Evolutionary conservation across 2,329 filamentous ascomycete species (phyloP).

Genomic region (Monosporascus cannonballus): DNA sequence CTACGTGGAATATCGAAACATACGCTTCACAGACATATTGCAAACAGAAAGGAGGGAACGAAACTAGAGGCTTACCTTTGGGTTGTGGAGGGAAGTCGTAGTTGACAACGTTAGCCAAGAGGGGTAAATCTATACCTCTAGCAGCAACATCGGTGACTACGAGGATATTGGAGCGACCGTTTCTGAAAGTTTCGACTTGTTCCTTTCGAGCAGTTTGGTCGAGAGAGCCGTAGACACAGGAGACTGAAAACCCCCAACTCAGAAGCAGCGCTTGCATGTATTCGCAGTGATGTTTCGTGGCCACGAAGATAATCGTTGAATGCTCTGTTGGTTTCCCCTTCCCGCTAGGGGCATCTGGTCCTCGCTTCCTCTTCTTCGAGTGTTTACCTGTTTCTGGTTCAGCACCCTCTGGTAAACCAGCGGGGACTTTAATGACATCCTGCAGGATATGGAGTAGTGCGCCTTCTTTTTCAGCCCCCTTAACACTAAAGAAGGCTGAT

Average conservation of each 20-base stretch:
- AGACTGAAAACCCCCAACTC: slow-evolving; percentile 78
- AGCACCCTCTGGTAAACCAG: slow-evolving; percentile 50
- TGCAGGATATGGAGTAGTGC: slow-evolving; percentile 83
- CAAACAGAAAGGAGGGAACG: not conserved
- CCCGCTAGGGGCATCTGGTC: slow-evolving; percentile 43
- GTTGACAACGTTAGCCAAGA: slow-evolving; percentile 96
- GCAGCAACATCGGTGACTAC: slow-evolving; percentile 97
- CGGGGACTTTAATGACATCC: slow-evolving; percentile 88
- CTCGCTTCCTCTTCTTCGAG: slow-evolving; percentile 69
- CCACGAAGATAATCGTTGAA: slow-evolving; percentile 90
- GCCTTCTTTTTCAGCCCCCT: slow-evolving; percentile 89
- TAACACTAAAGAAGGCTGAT: slow-evolving; percentile 90
- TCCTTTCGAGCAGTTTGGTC: slow-evolving; percentile 91
- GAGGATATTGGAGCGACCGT: slow-evolving; percentile 78
- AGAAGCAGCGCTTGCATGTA: slow-evolving; percentile 80
- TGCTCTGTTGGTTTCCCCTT: slow-evolving; percentile 75
- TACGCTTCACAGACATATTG: too few species aligned
- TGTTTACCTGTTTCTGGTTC: slow-evolving; percentile 37
- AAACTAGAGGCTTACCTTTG: slow-evolving; percentile 44
- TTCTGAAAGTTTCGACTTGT: slow-evolving; percentile 85
- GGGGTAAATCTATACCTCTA: slow-evolving; percentile 93
- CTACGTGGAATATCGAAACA: not conserved
- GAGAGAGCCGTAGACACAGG: slow-evolving; percentile 89
- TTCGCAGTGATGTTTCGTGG: slow-evolving; percentile 96
- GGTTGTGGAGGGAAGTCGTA: slow-evolving; percentile 97